A percentile compares a stretch with the other conserved stretches of the same genome.
Conservation (phyloP, 768 basidiomycete species). For the Podaxis sp. region DNA sequence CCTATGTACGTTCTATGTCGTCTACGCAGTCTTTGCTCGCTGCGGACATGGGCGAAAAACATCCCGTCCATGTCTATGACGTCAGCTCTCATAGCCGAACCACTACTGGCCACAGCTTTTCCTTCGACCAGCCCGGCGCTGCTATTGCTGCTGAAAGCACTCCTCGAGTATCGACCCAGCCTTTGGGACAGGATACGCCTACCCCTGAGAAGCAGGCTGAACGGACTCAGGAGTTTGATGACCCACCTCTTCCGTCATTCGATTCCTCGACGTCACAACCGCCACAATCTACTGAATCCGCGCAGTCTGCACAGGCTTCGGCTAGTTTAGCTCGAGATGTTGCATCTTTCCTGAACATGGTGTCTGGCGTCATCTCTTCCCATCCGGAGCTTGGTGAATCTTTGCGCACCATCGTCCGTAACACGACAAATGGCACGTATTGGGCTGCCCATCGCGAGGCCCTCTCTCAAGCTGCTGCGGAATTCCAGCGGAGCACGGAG, state of each 20-base stretch:
- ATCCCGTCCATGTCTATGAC: constrained; percentile 60
- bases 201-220: constrained; percentile 1
- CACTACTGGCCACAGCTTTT: constrained; percentile 1
- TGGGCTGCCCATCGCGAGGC: constrained; percentile 64
- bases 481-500: constrained; percentile 46
- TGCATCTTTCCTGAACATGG: constrained; percentile 53
- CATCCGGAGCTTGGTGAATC: constrained; percentile 75
- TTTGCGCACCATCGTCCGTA: constrained; percentile 60
- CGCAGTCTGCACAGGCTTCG: constrained; percentile 24
- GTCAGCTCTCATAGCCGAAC: constrained; percentile 21
- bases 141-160: constrained; percentile 33
- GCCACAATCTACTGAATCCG: neutral
- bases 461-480: constrained; percentile 55
- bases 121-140: neutral
- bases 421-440: constrained; percentile 64
- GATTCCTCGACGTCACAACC: constrained; percentile 36
- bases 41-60: constrained; percentile 49
- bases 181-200: constrained; percentile 11
- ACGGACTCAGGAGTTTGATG: constrained; percentile 21
- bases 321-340: constrained; percentile 64
- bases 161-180: constrained; percentile 26
- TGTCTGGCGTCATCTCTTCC: constrained; percentile 53
- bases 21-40: constrained; percentile 36
- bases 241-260: constrained; percentile 35
- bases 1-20: constrained; percentile 28